These are phyloP conservation scores for Brasilioporus rufonigricans DNA, from an alignment of 768 basidiomycete genomes.

Conservation along the genomic window DNA sequence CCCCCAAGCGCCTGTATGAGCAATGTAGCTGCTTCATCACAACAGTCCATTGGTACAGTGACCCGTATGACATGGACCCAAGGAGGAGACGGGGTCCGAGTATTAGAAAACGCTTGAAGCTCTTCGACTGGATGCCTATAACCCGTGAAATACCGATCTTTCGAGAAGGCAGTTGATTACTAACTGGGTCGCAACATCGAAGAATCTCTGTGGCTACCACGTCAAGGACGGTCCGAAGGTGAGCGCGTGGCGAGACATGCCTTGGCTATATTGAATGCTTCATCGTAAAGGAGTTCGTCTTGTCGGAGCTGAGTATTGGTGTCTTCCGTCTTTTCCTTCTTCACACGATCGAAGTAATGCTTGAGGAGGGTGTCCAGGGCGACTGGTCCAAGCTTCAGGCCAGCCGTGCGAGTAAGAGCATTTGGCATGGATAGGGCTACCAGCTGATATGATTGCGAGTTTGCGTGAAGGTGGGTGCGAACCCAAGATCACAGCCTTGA, in stretches of 20 bases:
- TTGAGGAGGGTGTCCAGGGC: constrained; percentile 77
- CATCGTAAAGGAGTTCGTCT: constrained; percentile 80
- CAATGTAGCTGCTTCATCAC: constrained; percentile 68
- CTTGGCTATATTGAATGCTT: constrained; percentile 75
- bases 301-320: constrained; percentile 49
- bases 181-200: constrained; percentile 69
- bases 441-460: too few species aligned
- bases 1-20: constrained; percentile 83
- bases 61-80: constrained; percentile 74
- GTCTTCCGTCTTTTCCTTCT: constrained; percentile 38
- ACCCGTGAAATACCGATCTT: background rate
- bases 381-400: constrained; percentile 67
- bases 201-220: constrained; percentile 54
- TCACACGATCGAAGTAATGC: constrained; percentile 75
- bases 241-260: constrained; percentile 34
- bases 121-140: constrained; percentile 82
- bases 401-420: constrained; percentile 58
- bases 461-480: too few species aligned
- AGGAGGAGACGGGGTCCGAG: constrained; percentile 80
- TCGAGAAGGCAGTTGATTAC: constrained; percentile 16
- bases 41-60: constrained; percentile 69
- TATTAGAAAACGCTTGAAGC: constrained; percentile 74
- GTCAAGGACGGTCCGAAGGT: background rate
- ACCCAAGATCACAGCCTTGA: too few species aligned
- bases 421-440: constrained; percentile 38